Base-by-base conservation (phyloP, 1,139 yeast species). In the Lipomyces yarrowii region DNA sequence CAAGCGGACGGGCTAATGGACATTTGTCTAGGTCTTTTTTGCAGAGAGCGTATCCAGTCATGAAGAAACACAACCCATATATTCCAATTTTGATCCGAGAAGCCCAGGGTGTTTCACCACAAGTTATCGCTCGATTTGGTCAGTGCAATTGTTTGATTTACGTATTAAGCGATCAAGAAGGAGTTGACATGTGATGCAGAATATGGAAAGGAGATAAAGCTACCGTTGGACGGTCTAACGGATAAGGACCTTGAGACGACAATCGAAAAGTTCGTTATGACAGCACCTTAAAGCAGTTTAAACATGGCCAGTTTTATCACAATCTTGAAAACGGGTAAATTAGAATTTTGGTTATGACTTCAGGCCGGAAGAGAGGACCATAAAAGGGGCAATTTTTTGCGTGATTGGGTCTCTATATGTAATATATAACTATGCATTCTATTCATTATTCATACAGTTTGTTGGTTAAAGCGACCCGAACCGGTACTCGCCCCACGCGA, bases 51-150 rank as follows among this genome's bases (percentile, higher is more conserved):
- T 90, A 89, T 77, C 85, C 88, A 26, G 75, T 80, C 37, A 81
- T 90, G 75, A 89, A 88, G 77, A 77, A 79, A 71, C 75, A 80
- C 71, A 83, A 85, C 73, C 88, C 88, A 53, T 75, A 82, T 56
- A 80, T 88, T 56, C 96, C 94, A 26, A 86, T 90, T 67, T 82
- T 90, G 74, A 83, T 90, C 72, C 87, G 96, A 78, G 96, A 90
- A 79, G 86, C 91, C 63, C 81, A 81, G 68, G 92, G 91, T 62
- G 83, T 88, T 65, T 83, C 87, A 60, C 96, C 96, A 56, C 83
- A 87, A 67, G 83, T 89, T 64, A 88, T 87, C 67, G 90, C 92
- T 57, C 86, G 96, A 76, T 87, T 87, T 70, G 80, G 80, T 77
- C 70, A 51, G 78, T 73, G 30, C 11, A 37, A 15, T 37, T n/a